Conservation (phyloP, 2,329 filamentous ascomycete genomes). For the Nectriaceae sp. region DNA sequence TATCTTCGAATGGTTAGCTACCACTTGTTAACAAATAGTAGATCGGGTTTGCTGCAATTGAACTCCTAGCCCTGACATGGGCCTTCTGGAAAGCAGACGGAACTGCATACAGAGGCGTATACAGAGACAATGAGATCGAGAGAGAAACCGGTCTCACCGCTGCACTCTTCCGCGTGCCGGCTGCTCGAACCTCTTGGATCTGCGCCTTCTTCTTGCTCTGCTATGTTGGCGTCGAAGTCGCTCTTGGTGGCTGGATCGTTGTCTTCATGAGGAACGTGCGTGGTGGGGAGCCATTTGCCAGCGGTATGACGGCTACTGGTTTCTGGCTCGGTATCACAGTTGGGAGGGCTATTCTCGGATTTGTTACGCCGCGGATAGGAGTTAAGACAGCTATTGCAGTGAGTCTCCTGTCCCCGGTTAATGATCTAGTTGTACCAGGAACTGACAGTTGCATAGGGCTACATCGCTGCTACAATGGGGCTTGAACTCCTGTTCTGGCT, state of each 20-base stretch:
- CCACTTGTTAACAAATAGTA: not conserved
- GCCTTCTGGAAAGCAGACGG: not conserved
- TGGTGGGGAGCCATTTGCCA: slow-evolving; percentile 65
- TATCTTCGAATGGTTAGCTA: too few relatives aligned
- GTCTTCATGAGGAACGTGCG: slow-evolving; percentile 80
- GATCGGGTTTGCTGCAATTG: not conserved
- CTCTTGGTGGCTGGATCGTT: slow-evolving; percentile 80
- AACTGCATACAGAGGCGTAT: slow-evolving; percentile 24
- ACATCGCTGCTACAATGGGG: slow-evolving; percentile 64
- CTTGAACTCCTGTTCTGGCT: slow-evolving; percentile 80
- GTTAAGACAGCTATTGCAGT: slow-evolving; percentile 63
- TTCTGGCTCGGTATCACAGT: slow-evolving; percentile 82
- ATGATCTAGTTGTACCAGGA: not conserved
- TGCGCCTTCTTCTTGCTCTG: slow-evolving; percentile 71
- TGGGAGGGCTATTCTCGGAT: slow-evolving; percentile 70
- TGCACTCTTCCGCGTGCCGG: slow-evolving; percentile 43
- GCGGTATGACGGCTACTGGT: slow-evolving; percentile 74
- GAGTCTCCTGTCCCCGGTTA: not conserved
- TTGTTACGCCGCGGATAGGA: slow-evolving; percentile 70
- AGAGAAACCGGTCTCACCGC: slow-evolving; percentile 20
- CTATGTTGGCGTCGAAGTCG: slow-evolving; percentile 77
- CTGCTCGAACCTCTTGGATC: slow-evolving; percentile 65
- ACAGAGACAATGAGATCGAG: slow-evolving; percentile 30
- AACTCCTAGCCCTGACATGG: not conserved
- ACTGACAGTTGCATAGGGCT: slow-evolving; percentile 43